phyloP scores from a whole-genome alignment of 169 alveolate genomes.

The Haemoproteus tartakovskyi region DNA sequence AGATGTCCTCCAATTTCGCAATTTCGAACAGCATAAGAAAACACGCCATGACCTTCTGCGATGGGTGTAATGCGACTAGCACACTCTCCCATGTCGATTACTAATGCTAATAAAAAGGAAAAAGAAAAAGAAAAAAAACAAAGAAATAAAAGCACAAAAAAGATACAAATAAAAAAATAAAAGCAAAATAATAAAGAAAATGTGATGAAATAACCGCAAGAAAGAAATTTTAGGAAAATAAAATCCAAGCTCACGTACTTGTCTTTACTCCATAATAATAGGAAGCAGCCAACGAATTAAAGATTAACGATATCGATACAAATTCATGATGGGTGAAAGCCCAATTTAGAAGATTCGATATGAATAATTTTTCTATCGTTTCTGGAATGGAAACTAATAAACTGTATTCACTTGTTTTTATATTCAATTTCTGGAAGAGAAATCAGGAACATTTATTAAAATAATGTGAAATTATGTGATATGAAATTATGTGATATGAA shows the following conservation, averaged over 20 bases:
- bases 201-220: no score
- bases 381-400: constrained; percentile 52
- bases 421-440: constrained; percentile 15
- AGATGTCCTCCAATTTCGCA: constrained; percentile 56
- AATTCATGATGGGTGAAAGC: constrained; percentile 43
- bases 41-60: constrained; percentile 55
- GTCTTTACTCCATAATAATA: constrained; percentile 61
- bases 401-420: constrained; percentile 28
- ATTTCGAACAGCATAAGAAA: constrained; percentile 11
- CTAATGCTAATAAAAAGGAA: constrained; percentile 8
- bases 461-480: no score
- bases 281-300: constrained; percentile 46
- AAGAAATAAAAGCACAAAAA: neutral
- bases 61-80: constrained; percentile 52
- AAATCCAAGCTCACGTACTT: neutral
- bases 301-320: constrained; percentile 51
- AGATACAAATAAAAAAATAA: neutral
- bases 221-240: no score
- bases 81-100: constrained; percentile 53
- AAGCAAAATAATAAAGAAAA: no score
- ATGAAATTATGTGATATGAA: no score
- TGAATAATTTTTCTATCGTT: constrained; percentile 25
- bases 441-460: no score
- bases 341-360: constrained; percentile 35
- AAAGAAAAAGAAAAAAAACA: no score